Percentiles rank a stretch among this genome's conserved stretches.
phyloP scores from a whole-genome alignment of 345 rosid species.

The Pistacia atlantica region DNA sequence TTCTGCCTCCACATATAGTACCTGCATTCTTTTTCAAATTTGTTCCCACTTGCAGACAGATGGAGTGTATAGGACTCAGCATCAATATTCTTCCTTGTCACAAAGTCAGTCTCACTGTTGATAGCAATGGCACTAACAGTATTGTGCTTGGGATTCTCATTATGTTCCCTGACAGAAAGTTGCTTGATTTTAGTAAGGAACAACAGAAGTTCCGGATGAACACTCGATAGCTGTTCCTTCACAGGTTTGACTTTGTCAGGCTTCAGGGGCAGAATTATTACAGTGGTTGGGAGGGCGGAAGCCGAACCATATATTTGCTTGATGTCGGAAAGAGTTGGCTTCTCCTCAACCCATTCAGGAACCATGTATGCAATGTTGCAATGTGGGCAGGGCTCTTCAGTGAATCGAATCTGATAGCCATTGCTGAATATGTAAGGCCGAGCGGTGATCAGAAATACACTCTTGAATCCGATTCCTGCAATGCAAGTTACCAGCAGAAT shows the following conservation, averaged over 20 bases:
- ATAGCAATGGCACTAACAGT: slow-evolving; percentile 57
- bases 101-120: slow-evolving; percentile 47
- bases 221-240: slow-evolving; percentile 62
- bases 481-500: slow-evolving; percentile 19
- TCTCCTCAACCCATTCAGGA: slow-evolving; percentile 79
- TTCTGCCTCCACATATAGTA: slow-evolving; percentile 77
- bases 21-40: slow-evolving; percentile 39
- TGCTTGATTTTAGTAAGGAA: slow-evolving; percentile 66
- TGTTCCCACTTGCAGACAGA: slow-evolving; percentile 42
- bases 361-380: slow-evolving; percentile 73
- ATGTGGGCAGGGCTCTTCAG: slow-evolving; percentile 60
- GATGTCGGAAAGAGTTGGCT: slow-evolving; percentile 48
- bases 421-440: slow-evolving; percentile 65
- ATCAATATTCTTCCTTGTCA: slow-evolving; percentile 66
- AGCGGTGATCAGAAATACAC: slow-evolving; percentile 62
- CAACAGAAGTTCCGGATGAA: slow-evolving; percentile 69
- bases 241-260: slow-evolving; percentile 64
- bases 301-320: slow-evolving; percentile 49
- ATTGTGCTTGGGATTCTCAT: slow-evolving; percentile 38
- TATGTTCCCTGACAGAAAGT: slow-evolving; percentile 65
- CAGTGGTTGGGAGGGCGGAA: slow-evolving; percentile 56
- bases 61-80: slow-evolving; percentile 68
- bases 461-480: slow-evolving; percentile 72
- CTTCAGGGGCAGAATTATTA: slow-evolving; percentile 63
- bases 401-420: slow-evolving; percentile 68